Conservation (phyloP, 2,329 filamentous ascomycete species). For the Arthrobotrys megalospora region DNA sequence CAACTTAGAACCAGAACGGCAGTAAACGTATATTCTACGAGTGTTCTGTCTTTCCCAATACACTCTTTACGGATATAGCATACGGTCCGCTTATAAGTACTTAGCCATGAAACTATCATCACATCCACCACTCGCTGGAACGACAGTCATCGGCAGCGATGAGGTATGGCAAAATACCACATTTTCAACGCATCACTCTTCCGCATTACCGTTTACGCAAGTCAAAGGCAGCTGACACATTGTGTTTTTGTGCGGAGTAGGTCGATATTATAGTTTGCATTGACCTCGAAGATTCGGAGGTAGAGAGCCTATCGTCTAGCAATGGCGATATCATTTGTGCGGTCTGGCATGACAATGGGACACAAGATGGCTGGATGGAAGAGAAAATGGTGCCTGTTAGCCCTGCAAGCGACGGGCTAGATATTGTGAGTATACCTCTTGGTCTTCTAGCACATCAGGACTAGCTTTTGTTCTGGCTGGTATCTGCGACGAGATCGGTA, state of each 20-base stretch:
- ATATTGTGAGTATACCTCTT: conserved; percentile 37
- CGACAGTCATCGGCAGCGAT: conserved; percentile 54
- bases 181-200: conserved; percentile 19
- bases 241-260: conserved; percentile 3
- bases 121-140: conserved; percentile 49
- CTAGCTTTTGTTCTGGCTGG: no score
- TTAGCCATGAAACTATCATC: conserved; percentile 52
- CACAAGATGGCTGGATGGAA: conserved; percentile 29
- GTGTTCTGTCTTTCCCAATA: neutral
- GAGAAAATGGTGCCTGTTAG: conserved; percentile 16
- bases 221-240: neutral
- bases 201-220: neutral
- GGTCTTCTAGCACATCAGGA: no score
- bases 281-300: conserved; percentile 29
- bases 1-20: neutral
- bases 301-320: neutral
- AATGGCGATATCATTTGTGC: conserved; percentile 12
- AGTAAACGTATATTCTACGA: no score
- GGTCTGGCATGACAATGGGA: conserved; percentile 49
- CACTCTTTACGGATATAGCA: neutral
- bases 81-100: neutral
- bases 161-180: conserved; percentile 50
- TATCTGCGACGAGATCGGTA: no score
- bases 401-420: neutral
- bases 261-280: conserved; percentile 51